Evolutionary conservation across 805 yeast species (phyloP), one percentile per base, ranked within the genome.

Genomic region (Komagataella mondaviorum): DNA sequence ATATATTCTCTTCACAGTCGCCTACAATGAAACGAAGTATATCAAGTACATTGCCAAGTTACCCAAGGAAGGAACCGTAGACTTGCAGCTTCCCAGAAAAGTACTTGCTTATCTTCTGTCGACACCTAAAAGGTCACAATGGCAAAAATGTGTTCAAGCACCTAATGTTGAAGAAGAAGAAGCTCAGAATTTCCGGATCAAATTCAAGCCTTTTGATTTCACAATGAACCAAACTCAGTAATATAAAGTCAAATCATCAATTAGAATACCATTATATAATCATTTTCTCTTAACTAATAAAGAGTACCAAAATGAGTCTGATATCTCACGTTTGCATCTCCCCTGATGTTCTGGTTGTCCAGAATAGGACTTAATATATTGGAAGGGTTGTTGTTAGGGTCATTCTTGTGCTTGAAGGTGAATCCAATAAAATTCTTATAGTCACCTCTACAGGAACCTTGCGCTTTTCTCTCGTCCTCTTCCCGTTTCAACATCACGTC

Each of bases 401-500:
- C 77, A 52, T 70, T 68, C 60, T 82, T 85, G 65, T 95, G 99
- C 67, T 88, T 86, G 71, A 88, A 93, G 1, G 99, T 93, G 67
- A 93, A 93, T 0, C 99, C 99, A 53, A 91, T 88, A 64, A 93
- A 86, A 60, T 84, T 83, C 51, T 86, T 83, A 54, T 77, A 76
- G 20, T 81, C 72, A 39, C 77, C 71, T 52, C 76, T 73, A 46
- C 75, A 75, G 30, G 78, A 75, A 62, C 77, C 70, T 50, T 84
- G 90, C 39, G 93, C 85, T 62, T 90, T 68, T 55, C 75, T 81
- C 64, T 90, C 96, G 60, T 87, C 83, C 55, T 85, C 87, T 24
- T 78, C 87, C 60, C 88, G 88, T 69, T 96, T 85, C 56, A 91
- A 95, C 73, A 93, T 83, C 12, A 93, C 99, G 61, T 93, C 99